Evolutionary conservation across 2,329 filamentous ascomycete species (phyloP), one percentile per base, ranked within the genome.

Genomic region (Macrophomina tecta): DNA sequence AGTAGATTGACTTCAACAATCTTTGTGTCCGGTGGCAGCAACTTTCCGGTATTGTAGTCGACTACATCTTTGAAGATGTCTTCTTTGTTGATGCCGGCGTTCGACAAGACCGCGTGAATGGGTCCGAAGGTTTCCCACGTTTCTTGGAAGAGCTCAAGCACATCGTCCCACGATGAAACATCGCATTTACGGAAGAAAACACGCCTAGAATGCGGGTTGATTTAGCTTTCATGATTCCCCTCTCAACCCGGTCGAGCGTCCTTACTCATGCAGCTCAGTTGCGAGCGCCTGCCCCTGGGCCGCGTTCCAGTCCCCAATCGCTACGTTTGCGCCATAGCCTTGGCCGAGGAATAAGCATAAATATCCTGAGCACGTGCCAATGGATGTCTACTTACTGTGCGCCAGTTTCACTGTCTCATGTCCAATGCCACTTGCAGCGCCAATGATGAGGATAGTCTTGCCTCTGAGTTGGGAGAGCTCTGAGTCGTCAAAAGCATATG

Each of bases 341-440:
- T 38, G 16, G 14, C 18, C 42, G 11, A 38, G 36, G 36, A 11
- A 32, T 18, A 28, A 42, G 36, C n/a, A 40, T 42, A 16, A 42
- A 14, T 4, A 55, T 12, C 32, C 23, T 23, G 23, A 23, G 23
- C 23, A 23, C 32, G 16, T 28, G n/a, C 34, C 12, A 28, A 12
- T 7, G 9, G 4, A 12, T 23, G 38, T 18, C 14, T 42, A 11
- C 62, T 58, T 65, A 72, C 72, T 67, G 65, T 69, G 69, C 58
- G 71, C 71, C 51, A 71, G 69, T 11, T 64, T 69, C 5, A 71
- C 72, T 6, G 72, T 68, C 42, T 64, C 52, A 14, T 68, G 64
- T 14, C 72, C 72, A 64, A 73, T 73, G 5, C 72, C 72, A 9
- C 68, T 71, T 8, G 69, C 71, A n/a, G 70, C 71, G 51, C 72